These are phyloP conservation scores for Talaromyces sp. DNA, from an alignment of 2,329 filamentous ascomycete species.

Conservation along the genomic window DNA sequence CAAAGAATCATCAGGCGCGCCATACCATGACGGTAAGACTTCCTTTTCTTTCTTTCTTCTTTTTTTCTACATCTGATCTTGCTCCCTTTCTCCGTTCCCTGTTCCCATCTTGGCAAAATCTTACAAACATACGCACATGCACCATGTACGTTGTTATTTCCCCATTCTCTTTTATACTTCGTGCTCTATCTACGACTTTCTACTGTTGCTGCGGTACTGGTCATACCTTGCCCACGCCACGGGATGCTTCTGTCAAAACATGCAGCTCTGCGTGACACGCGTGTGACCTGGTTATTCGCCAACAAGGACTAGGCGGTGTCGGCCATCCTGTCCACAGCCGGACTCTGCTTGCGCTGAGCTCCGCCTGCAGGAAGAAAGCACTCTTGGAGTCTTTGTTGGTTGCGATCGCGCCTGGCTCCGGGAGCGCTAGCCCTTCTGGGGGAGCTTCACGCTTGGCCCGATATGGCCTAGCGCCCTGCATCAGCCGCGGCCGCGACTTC, in stretches of 20 bases:
- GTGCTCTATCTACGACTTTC: not conserved
- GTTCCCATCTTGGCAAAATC: no score
- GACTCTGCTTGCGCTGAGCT: not conserved
- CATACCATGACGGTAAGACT: conserved; percentile 25
- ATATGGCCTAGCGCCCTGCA: conserved; percentile 21
- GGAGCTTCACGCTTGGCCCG: conserved; percentile 18
- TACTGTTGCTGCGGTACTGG: not conserved
- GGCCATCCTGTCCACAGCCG: not conserved
- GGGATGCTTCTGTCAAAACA: not conserved
- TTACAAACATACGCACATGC: no score
- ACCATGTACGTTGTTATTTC: not conserved
- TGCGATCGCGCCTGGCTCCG: not conserved
- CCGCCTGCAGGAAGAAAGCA: no score
- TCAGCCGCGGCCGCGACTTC: conserved; percentile 12
- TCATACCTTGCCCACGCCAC: not conserved
- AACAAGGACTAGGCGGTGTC: not conserved
- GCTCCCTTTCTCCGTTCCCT: not conserved
- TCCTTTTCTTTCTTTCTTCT: conserved; percentile 4
- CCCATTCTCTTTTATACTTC: not conserved
- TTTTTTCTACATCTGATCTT: not conserved
- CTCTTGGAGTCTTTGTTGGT: not conserved
- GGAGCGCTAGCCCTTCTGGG: conserved; percentile 27
- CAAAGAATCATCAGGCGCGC: conserved; percentile 14
- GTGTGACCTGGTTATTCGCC: not conserved
- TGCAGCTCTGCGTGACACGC: not conserved